Percentiles rank a stretch among this genome's conserved stretches.
Conservation (phyloP, 1,139 yeast genomes). For the Lodderomyces orthopsilosis region DNA sequence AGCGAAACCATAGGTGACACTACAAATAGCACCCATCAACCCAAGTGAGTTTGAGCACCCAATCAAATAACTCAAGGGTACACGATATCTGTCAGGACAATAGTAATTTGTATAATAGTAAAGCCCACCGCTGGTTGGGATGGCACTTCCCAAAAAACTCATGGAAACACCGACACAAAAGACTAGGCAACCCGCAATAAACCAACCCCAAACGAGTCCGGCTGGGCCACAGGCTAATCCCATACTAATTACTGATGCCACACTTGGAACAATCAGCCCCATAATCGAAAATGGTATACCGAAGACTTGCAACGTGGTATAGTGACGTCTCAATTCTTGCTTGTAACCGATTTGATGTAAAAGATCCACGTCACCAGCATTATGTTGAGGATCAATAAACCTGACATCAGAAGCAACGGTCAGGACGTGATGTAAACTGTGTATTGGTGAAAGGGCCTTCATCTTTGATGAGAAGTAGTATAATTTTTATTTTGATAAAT, state of each 20-base stretch:
- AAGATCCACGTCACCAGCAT: slow-evolving; percentile 41
- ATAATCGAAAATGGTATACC: slow-evolving; percentile 53
- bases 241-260: slow-evolving; percentile 26
- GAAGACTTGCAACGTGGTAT: slow-evolving; percentile 47
- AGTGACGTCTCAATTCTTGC: slow-evolving; percentile 47
- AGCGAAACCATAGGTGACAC: slow-evolving; percentile 37
- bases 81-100: slow-evolving; percentile 26
- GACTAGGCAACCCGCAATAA: slow-evolving; percentile 54
- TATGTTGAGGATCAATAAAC: slow-evolving; percentile 23
- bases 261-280: slow-evolving; percentile 40
- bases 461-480: background rate
- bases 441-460: background rate
- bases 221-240: slow-evolving; percentile 43
- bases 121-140: slow-evolving; percentile 71
- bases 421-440: slow-evolving; percentile 12
- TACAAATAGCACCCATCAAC: slow-evolving; percentile 33
- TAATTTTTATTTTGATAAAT: slow-evolving; percentile 51
- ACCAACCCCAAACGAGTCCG: slow-evolving; percentile 71
- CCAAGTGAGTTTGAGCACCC: slow-evolving; percentile 37
- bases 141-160: slow-evolving; percentile 61
- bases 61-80: slow-evolving; percentile 43
- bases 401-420: slow-evolving; percentile 20
- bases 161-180: slow-evolving; percentile 59
- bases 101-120: slow-evolving; percentile 52
- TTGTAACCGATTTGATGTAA: slow-evolving; percentile 54